These are phyloP conservation scores for Limnanthes douglasii DNA, from an alignment of 345 rosid species.

Conservation along the genomic window DNA sequence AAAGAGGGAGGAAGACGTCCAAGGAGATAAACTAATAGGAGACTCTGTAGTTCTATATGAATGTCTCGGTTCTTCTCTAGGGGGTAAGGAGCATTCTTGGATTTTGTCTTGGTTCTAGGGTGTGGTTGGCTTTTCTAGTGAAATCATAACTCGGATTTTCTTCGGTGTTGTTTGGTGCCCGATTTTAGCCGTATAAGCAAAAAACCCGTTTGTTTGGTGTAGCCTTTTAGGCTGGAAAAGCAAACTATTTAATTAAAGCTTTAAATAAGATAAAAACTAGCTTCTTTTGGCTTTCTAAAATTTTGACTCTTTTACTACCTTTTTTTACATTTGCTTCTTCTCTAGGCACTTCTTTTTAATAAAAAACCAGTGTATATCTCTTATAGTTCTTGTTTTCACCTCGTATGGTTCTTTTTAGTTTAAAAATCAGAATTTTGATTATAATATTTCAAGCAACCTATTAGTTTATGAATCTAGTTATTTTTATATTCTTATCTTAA, in stretches of 20 bases:
- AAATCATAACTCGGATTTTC: not conserved
- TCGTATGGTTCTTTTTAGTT: too few species aligned
- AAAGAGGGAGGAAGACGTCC: conserved; percentile 16
- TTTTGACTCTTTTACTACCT: too few species aligned
- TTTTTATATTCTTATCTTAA: too few species aligned
- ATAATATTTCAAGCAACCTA: too few species aligned
- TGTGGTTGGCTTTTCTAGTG: conserved; percentile 2
- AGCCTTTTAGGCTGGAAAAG: not conserved
- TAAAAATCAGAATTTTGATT: too few species aligned
- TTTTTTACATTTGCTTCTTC: too few species aligned
- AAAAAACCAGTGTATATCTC: too few species aligned
- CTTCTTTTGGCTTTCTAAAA: too few species aligned
- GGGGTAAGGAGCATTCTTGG: conserved; percentile 26
- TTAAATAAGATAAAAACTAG: conserved; percentile 5
- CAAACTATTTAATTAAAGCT: conserved; percentile 1
- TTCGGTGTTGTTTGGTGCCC: not conserved
- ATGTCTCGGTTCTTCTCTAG: conserved; percentile 34
- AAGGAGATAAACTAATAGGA: conserved; percentile 12
- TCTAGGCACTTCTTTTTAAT: too few species aligned
- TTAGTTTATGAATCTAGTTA: too few species aligned
- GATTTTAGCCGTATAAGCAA: conserved; percentile 3
- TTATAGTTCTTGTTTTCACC: too few species aligned
- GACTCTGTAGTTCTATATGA: conserved; percentile 26
- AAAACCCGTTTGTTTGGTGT: not conserved
- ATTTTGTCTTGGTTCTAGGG: not conserved